Conservation (phyloP, 352 stramenopile genomes). For the Phytophthora sansomeana region DNA sequence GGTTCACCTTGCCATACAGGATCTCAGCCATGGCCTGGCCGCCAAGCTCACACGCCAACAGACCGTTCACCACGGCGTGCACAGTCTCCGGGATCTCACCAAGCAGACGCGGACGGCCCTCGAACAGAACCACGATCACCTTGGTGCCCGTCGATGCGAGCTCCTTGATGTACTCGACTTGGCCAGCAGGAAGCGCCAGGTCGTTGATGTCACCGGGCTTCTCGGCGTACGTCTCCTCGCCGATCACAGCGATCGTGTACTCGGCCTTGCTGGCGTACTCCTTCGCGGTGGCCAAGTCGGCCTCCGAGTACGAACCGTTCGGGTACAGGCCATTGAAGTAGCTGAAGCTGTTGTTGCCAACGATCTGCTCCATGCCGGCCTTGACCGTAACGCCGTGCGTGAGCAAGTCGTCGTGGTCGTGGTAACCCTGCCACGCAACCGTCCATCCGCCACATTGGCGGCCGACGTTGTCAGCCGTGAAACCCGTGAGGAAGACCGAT, state of each 20-base stretch:
- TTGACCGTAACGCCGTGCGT: constrained; percentile 37
- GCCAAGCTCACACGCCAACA: constrained; percentile 68
- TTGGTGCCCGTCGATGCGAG: constrained; percentile 38
- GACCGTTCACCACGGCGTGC: constrained; percentile 69
- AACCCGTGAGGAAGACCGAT: constrained; percentile 35
- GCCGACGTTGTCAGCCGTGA: constrained; percentile 39
- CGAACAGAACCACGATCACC: constrained; percentile 71
- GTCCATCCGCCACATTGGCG: constrained; percentile 48
- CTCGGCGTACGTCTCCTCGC: too few species aligned
- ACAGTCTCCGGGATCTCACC: constrained; percentile 45
- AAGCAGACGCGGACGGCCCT: constrained; percentile 72
- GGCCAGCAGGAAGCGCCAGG: too few species aligned
- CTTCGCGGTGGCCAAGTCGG: constrained; percentile 45
- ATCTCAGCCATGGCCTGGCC: too few species aligned
- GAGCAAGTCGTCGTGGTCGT: constrained; percentile 33
- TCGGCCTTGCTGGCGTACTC: too few species aligned
- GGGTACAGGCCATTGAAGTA: constrained; percentile 57
- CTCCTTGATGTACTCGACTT: constrained; percentile 74
- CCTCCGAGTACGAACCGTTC: constrained; percentile 52
- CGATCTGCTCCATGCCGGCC: constrained; percentile 31
- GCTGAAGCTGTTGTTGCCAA: constrained; percentile 11
- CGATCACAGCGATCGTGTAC: too few species aligned
- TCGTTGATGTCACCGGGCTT: too few species aligned
- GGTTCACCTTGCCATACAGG: too few species aligned
- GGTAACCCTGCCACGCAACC: constrained; percentile 42